Conservation (phyloP, 805 yeast genomes). For the Candida pseudoglaebosa region DNA sequence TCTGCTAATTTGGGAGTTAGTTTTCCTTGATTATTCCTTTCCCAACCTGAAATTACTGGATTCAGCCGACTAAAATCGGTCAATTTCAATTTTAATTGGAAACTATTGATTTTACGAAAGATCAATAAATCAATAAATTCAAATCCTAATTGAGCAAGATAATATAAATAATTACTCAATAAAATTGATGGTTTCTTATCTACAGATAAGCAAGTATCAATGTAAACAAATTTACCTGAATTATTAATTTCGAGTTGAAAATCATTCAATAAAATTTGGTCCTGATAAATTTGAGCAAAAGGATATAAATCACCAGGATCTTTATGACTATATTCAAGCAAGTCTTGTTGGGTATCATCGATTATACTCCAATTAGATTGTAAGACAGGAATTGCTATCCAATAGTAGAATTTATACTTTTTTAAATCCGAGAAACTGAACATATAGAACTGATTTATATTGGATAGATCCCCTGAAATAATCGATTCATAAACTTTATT, state of each 20-base stretch:
- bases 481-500: conserved; percentile 15
- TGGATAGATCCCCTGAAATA: conserved; percentile 28
- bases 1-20: conserved; percentile 83
- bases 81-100: conserved; percentile 16
- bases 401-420: conserved; percentile 80
- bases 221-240: conserved; percentile 20
- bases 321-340: neutral
- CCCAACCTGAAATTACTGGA: conserved; percentile 81
- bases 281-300: conserved; percentile 13
- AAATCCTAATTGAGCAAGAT: conserved; percentile 30
- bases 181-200: conserved; percentile 45
- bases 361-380: conserved; percentile 45
- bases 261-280: conserved; percentile 1
- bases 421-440: conserved; percentile 85
- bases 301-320: conserved; percentile 5
- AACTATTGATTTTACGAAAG: conserved; percentile 19
- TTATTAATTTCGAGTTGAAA: neutral
- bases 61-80: conserved; percentile 5
- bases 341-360: conserved; percentile 4
- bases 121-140: conserved; percentile 18
- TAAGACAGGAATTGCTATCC: conserved; percentile 80
- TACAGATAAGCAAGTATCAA: conserved; percentile 28
- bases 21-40: conserved; percentile 67
- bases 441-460: conserved; percentile 30
- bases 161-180: conserved; percentile 55